Conservation (phyloP, 257 asterid genomes). For the Scutellaria barbata region DNA sequence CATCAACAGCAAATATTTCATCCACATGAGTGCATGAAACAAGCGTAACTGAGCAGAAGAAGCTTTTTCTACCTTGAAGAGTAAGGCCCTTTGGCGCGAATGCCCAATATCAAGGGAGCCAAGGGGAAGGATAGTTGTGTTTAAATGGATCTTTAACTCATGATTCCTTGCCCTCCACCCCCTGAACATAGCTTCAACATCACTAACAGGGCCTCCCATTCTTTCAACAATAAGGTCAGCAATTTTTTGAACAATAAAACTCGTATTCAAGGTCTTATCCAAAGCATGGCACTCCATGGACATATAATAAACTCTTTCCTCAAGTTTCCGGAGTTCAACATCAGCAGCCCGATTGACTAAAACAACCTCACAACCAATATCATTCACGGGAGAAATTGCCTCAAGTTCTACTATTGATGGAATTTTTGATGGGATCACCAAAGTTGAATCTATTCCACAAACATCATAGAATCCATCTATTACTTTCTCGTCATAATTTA, state of each 20-base stretch:
- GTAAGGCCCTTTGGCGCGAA: slow-evolving; percentile 97
- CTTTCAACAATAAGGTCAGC: slow-evolving; percentile 79
- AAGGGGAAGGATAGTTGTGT: slow-evolving; percentile 72
- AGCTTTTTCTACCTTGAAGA: slow-evolving; percentile 79
- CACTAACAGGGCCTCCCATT: slow-evolving; percentile 94
- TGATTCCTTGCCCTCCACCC: slow-evolving; percentile 80
- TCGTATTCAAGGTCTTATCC: slow-evolving; percentile 53
- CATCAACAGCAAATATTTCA: slow-evolving; percentile 14
- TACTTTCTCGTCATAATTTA: slow-evolving; percentile 89
- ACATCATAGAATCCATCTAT: slow-evolving; percentile 95
- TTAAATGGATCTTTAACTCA: slow-evolving; percentile 58
- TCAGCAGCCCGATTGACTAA: slow-evolving; percentile 76
- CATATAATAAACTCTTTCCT: slow-evolving; percentile 72
- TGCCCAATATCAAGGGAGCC: slow-evolving; percentile 95
- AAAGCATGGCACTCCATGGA: slow-evolving; percentile 60
- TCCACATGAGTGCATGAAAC: slow-evolving; percentile 14
- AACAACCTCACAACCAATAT: slow-evolving; percentile 75
- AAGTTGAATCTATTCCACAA: slow-evolving; percentile 70
- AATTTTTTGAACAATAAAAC: slow-evolving; percentile 72
- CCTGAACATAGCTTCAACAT: slow-evolving; percentile 84
- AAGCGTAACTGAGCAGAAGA: slow-evolving; percentile 32
- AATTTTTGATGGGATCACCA: slow-evolving; percentile 66
- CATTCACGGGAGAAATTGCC: slow-evolving; percentile 60
- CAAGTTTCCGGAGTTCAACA: slow-evolving; percentile 72
- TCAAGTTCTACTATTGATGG: slow-evolving; percentile 77